phyloP scores from a whole-genome alignment of 73 alveolate species.

The Paramecium pentaurelia region DNA sequence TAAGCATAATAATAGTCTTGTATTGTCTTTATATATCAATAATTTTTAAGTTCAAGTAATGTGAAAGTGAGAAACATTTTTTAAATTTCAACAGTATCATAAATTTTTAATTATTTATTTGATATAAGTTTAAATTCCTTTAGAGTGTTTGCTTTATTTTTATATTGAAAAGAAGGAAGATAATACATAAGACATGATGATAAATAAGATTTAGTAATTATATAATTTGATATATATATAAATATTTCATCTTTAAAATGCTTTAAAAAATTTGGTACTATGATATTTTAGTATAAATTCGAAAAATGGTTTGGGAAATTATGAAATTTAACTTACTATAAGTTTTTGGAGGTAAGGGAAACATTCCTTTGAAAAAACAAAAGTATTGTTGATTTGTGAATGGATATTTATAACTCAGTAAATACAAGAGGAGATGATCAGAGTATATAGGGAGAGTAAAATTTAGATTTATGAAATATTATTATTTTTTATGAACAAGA shows the following conservation, averaged over 20 bases:
- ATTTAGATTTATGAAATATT: background rate
- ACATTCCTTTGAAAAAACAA: background rate
- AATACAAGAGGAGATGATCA: background rate
- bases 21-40: no score
- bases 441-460: background rate
- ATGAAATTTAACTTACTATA: background rate
- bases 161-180: background rate
- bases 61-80: background rate
- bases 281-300: background rate
- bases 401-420: background rate
- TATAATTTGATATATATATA: background rate
- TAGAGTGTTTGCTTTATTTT: background rate
- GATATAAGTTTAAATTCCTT: no score
- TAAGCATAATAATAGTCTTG: no score
- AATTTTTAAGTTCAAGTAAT: background rate
- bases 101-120: no score
- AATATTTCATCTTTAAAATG: background rate
- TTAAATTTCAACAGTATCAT: background rate
- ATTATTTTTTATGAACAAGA: background rate
- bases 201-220: background rate
- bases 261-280: background rate
- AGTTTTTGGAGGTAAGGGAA: background rate
- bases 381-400: background rate
- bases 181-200: background rate
- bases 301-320: background rate